Conservation (phyloP, 257 asterid genomes). For the Osmanthus fragrans region DNA sequence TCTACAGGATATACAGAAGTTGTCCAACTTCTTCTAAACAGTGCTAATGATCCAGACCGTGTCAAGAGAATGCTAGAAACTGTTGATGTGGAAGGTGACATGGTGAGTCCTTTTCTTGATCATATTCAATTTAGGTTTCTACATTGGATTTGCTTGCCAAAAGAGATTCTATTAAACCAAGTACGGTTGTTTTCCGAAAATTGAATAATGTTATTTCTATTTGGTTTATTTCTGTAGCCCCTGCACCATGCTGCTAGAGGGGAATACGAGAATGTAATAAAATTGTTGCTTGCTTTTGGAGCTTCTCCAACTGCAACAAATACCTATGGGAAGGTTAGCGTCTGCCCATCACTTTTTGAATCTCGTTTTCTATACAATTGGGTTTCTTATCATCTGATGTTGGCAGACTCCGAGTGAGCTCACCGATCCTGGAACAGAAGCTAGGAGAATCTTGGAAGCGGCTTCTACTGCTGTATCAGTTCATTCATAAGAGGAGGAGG, state of each 20-base stretch:
- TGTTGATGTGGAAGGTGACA: conserved; percentile 79
- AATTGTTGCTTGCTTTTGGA: conserved; percentile 59
- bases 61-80: conserved; percentile 70
- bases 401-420: conserved; percentile 71
- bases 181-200: background rate
- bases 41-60: conserved; percentile 46
- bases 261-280: conserved; percentile 52
- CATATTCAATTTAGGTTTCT: background rate
- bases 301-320: conserved; percentile 60
- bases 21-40: conserved; percentile 51
- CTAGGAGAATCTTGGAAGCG: conserved; percentile 53
- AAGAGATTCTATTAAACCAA: background rate
- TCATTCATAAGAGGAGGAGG: background rate
- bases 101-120: conserved; percentile 42
- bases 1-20: conserved; percentile 66
- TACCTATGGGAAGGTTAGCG: conserved; percentile 57
- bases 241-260: conserved; percentile 94
- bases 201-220: conserved; percentile 3
- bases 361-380: background rate
- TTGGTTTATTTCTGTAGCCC: conserved; percentile 46
- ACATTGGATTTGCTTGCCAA: background rate
- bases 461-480: conserved; percentile 33
- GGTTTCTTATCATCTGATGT: conserved; percentile 12
- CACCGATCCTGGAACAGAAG: conserved; percentile 71
- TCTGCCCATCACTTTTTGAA: background rate